phyloP scores from a whole-genome alignment of 106 monocot species.

The Acorus calamus region DNA sequence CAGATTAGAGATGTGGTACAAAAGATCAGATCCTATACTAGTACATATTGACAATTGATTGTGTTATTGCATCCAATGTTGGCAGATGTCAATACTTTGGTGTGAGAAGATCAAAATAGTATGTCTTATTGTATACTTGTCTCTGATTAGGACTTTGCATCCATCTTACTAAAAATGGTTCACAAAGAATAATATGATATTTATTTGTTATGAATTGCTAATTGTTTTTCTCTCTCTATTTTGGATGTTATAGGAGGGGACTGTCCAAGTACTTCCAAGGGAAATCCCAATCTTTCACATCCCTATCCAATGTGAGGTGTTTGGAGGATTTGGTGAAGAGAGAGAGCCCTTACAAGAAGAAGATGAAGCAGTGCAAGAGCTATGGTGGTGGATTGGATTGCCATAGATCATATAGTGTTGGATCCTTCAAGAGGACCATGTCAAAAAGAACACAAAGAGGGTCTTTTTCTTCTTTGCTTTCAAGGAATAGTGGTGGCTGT shows the following conservation, averaged over 20 bases:
- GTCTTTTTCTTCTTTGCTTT: constrained; percentile 14
- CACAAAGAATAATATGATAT: too few species aligned
- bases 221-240: neutral
- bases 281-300: constrained; percentile 45
- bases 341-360: constrained; percentile 21
- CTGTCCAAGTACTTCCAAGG: constrained; percentile 47
- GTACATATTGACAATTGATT: too few species aligned
- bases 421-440: constrained; percentile 3
- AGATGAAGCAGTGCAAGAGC: constrained; percentile 10
- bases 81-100: too few species aligned
- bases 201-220: neutral
- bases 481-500: constrained; percentile 6
- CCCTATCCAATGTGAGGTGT: constrained; percentile 23
- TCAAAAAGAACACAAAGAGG: constrained; percentile 4
- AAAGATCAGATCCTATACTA: too few species aligned
- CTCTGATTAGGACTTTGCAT: too few species aligned
- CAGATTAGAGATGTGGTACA: too few species aligned
- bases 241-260: constrained; percentile 29
- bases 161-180: too few species aligned
- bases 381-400: too few species aligned
- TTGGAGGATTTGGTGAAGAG: constrained; percentile 41
- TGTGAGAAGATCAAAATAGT: too few species aligned
- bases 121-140: too few species aligned
- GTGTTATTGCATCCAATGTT: too few species aligned
- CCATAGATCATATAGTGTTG: constrained; percentile 8